Conservation (phyloP, 345 rosid species). For the Gossypium turneri region DNA sequence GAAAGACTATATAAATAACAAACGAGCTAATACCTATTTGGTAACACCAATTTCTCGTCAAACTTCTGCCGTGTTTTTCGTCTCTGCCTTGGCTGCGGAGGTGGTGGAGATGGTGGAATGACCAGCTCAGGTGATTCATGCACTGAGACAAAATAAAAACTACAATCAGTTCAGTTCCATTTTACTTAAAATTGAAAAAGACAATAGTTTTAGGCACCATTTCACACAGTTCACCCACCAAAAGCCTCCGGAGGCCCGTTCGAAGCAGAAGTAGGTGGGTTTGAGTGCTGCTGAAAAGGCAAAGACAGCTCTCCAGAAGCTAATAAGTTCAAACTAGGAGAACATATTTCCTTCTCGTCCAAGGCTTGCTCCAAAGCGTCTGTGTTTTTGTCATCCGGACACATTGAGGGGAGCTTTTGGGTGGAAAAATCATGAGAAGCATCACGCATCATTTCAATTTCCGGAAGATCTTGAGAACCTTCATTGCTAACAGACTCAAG, state of each 20-base stretch:
- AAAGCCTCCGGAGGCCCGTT: conserved; percentile 30
- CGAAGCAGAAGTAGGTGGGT: conserved; percentile 38
- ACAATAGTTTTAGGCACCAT: background rate
- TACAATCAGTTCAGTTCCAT: background rate
- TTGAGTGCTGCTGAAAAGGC: conserved; percentile 45
- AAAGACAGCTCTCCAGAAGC: conserved; percentile 35
- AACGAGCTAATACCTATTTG: conserved; percentile 47
- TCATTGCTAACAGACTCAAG: conserved; percentile 15
- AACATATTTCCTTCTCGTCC: conserved; percentile 37
- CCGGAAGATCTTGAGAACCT: conserved; percentile 37
- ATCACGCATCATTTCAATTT: conserved; percentile 60
- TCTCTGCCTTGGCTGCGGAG: conserved; percentile 31
- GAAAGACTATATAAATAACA: background rate
- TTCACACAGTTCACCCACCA: conserved; percentile 39
- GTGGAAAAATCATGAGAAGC: conserved; percentile 32
- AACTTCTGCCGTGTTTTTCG: conserved; percentile 36
- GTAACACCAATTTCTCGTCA: conserved; percentile 54
- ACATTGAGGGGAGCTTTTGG: conserved; percentile 25
- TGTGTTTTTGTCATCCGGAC: conserved; percentile 19
- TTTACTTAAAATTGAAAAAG: background rate
- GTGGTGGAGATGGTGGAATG: conserved; percentile 57
- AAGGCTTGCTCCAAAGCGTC: conserved; percentile 27
- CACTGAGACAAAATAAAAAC: conserved; percentile 33
- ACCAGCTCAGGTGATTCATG: conserved; percentile 50
- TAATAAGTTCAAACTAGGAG: conserved; percentile 35